Conservation (phyloP, 495 filamentous ascomycete species). For the Neurospora pannonica region DNA sequence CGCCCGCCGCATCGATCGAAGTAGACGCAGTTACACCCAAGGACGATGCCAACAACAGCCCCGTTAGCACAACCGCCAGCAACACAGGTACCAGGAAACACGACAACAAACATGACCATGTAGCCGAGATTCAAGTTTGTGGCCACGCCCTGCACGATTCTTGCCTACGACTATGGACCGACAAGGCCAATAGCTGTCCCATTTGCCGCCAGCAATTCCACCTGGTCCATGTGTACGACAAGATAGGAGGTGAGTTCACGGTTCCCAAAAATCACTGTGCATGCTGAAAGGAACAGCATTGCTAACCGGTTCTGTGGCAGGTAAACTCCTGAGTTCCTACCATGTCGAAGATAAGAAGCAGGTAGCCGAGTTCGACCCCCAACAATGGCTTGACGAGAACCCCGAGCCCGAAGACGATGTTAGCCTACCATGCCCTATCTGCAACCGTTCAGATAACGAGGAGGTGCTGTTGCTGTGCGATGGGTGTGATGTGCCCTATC, state of each 20-base stretch:
- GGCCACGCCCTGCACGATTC: slow-evolving; percentile 84
- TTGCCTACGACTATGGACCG: slow-evolving; percentile 86
- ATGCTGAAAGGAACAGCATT: not conserved
- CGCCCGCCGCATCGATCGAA: slow-evolving; percentile 3
- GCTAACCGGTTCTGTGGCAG: slow-evolving; percentile 37
- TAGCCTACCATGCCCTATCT: slow-evolving; percentile 67
- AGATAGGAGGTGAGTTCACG: slow-evolving; percentile 60
- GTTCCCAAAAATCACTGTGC: not conserved
- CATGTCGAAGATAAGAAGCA: slow-evolving; percentile 82
- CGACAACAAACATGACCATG: slow-evolving; percentile 23
- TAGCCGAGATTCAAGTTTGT: slow-evolving; percentile 55
- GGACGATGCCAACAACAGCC: slow-evolving; percentile 20
- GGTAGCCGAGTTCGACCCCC: slow-evolving; percentile 76
- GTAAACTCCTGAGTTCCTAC: slow-evolving; percentile 67
- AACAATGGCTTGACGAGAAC: slow-evolving; percentile 65
- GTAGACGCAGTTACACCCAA: slow-evolving; percentile 3
- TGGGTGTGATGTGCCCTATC: slow-evolving; percentile 72
- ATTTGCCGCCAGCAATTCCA: slow-evolving; percentile 92
- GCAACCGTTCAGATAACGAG: slow-evolving; percentile 63
- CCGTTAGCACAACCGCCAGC: slow-evolving; percentile 19
- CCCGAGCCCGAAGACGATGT: slow-evolving; percentile 56
- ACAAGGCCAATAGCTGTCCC: slow-evolving; percentile 93
- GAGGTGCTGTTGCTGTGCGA: slow-evolving; percentile 79
- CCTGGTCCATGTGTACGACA: slow-evolving; percentile 70
- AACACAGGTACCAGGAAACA: slow-evolving; percentile 38